Evolutionary conservation across 495 filamentous ascomycete genomes (phyloP), one percentile per base, ranked within the genome.

Genomic region (Glonium stellatum): DNA sequence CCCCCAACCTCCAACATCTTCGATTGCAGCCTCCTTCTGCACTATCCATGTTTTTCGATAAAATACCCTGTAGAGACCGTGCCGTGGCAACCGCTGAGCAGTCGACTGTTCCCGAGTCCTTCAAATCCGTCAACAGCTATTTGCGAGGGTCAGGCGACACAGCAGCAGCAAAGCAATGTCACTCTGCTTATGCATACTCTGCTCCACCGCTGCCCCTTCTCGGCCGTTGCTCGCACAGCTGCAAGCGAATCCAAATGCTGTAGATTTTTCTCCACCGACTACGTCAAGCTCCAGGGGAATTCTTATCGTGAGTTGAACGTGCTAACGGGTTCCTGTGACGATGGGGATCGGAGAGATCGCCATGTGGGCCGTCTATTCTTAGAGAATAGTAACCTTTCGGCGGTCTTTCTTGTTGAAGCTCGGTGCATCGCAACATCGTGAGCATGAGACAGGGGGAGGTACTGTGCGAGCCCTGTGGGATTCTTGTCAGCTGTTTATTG

Each of bases 21-120:
- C 51, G 2, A 10, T 22, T 15, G 27, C 34, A 36, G 39, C 39
- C 36, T 36, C 21, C 36, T 47, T 48, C 39, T 39, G 50, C 35
- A 23, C n/a, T 13, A 61, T 31, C 58, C 58, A 36, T 18, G 59
- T 44, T 52, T 56, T 57, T 57, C 55, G 60, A 62, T 62, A 62
- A 57, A 34, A 51, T 25, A 12, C 59, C 59, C 37, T 62, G 59
- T 44, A 44, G 8, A 15, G 42, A 61, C 56, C 42, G 52, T 21
- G 21, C 36, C 25, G 42, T 37, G 21, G 12, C 31, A 15, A 27
- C 22, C 48, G 11, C 6, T 27, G 27, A 31, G 27, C 27, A 31
- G 27, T 31, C 27, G 6, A 31, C 27, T 31, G 27, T n/a, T n/a
- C n/a, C n/a, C 27, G 27, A 31, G 27, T 2, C 27, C 6, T 31